Conservation (phyloP, 2,329 filamentous ascomycete genomes). For the Ceratocystis cubensis region DNA sequence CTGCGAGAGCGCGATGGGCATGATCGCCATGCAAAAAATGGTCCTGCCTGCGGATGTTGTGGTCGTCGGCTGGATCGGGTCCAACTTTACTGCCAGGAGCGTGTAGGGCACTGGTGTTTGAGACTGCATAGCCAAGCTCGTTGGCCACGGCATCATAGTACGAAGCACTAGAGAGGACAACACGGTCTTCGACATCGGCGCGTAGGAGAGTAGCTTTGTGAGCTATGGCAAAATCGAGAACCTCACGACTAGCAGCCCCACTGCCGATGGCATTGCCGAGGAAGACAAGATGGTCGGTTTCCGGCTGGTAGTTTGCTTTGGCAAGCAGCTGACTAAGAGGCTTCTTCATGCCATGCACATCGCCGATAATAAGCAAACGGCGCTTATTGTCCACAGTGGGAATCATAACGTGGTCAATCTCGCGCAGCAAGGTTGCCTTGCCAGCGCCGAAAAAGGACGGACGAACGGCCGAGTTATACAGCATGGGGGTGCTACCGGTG, state of each 20-base stretch:
- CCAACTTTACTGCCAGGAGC: constrained; percentile 20
- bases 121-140: background rate
- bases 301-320: constrained; percentile 48
- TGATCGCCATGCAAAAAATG: constrained; percentile 29
- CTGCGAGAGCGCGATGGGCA: constrained; percentile 41
- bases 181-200: constrained; percentile 83
- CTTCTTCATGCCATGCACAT: constrained; percentile 77
- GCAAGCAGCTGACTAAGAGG: constrained; percentile 54
- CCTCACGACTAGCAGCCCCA: constrained; percentile 67
- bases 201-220: constrained; percentile 69
- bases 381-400: constrained; percentile 33
- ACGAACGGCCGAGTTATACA: constrained; percentile 31
- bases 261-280: constrained; percentile 62
- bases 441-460: constrained; percentile 28
- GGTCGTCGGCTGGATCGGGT: constrained; percentile 22
- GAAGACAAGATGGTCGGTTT: constrained; percentile 58
- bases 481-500: constrained; percentile 27
- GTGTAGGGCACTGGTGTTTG: constrained; percentile 25
- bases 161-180: constrained; percentile 46
- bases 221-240: constrained; percentile 61
- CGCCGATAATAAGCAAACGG: constrained; percentile 70
- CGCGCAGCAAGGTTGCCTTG: constrained; percentile 26
- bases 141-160: constrained; percentile 39
- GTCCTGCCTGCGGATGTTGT: constrained; percentile 24
- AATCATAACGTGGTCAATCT: constrained; percentile 27